Percentiles rank a stretch among this genome's conserved stretches.
These are phyloP conservation scores for Colletotrichum lupini DNA, from an alignment of 2,329 filamentous ascomycete genomes.

Conservation along the genomic window DNA sequence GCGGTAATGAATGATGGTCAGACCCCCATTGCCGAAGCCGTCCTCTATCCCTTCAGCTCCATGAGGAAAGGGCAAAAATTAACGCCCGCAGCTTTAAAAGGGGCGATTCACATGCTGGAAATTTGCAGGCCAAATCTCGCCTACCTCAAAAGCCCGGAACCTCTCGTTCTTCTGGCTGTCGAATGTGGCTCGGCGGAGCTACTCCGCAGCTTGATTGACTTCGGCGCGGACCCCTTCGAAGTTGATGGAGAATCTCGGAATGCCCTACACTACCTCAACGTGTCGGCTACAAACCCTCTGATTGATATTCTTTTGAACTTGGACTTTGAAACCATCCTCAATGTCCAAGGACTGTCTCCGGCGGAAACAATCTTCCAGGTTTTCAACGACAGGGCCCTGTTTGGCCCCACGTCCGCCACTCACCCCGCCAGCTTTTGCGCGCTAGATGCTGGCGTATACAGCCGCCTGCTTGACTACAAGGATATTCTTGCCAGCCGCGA, in stretches of 20 bases:
- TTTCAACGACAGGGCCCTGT: conserved; percentile 15
- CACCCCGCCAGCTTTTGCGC: neutral
- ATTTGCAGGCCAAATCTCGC: neutral
- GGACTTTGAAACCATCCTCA: conserved; percentile 35
- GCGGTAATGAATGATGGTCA: conserved; percentile 35
- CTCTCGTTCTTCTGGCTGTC: conserved; percentile 37
- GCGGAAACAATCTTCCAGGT: conserved; percentile 46
- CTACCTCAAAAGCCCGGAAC: conserved; percentile 12
- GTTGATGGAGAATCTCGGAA: conserved; percentile 33
- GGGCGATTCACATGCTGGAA: conserved; percentile 14
- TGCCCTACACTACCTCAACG: conserved; percentile 42
- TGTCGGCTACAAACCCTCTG: conserved; percentile 38
- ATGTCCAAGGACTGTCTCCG: conserved; percentile 37
- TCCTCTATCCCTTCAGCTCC: conserved; percentile 33
- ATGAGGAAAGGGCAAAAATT: neutral
- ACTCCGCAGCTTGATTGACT: conserved; percentile 36
- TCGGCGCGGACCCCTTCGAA: conserved; percentile 35
- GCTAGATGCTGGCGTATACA: neutral
- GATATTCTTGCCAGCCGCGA: neutral
- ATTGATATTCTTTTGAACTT: conserved; percentile 40
- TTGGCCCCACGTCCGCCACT: neutral
- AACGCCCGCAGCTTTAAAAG: neutral
- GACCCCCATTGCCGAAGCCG: conserved; percentile 47
- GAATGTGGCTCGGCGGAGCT: conserved; percentile 43
- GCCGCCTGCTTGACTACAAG: neutral